Evolutionary conservation across 2,329 filamentous ascomycete genomes (phyloP).

Genomic region (Mollisia scopiformis): DNA sequence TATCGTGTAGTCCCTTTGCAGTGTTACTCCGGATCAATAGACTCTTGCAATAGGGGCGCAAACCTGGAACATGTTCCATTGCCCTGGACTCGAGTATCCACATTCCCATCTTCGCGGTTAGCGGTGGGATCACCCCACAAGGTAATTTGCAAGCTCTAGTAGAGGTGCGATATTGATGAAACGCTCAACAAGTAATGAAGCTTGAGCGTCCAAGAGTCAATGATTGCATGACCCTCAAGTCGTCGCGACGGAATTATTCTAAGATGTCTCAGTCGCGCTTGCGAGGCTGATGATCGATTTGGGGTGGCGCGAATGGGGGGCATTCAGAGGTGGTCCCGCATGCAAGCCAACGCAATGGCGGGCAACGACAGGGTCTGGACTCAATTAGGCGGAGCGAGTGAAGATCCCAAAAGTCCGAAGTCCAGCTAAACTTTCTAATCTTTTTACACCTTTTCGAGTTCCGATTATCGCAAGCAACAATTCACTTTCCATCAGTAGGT

Average conservation of each 20-base stretch:
- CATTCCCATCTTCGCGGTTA: slow-evolving; percentile 43
- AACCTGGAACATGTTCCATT: slow-evolving; percentile 75
- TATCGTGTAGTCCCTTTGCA: slow-evolving; percentile 62
- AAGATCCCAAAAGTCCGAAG: too few relatives aligned
- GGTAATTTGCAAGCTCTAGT: background rate
- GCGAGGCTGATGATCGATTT: background rate
- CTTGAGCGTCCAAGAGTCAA: background rate
- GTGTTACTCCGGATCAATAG: slow-evolving; percentile 1
- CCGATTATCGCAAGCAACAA: too few relatives aligned
- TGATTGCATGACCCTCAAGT: too few relatives aligned
- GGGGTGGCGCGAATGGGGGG: too few relatives aligned
- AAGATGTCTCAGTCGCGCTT: background rate
- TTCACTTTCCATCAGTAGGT: too few relatives aligned
- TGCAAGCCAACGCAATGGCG: too few relatives aligned
- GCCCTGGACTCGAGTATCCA: slow-evolving; percentile 72
- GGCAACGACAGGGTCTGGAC: too few relatives aligned
- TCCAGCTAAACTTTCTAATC: too few relatives aligned
- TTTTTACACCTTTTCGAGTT: too few relatives aligned
- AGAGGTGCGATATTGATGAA: background rate
- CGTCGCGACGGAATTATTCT: background rate
- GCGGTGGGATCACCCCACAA: slow-evolving; percentile 4
- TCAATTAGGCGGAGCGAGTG: too few relatives aligned
- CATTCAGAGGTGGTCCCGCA: too few relatives aligned
- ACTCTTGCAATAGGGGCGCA: slow-evolving; percentile 22
- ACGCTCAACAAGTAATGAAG: background rate